Base-by-base conservation (phyloP, 495 filamentous ascomycete species). In the Penicillium ochrochloron region DNA sequence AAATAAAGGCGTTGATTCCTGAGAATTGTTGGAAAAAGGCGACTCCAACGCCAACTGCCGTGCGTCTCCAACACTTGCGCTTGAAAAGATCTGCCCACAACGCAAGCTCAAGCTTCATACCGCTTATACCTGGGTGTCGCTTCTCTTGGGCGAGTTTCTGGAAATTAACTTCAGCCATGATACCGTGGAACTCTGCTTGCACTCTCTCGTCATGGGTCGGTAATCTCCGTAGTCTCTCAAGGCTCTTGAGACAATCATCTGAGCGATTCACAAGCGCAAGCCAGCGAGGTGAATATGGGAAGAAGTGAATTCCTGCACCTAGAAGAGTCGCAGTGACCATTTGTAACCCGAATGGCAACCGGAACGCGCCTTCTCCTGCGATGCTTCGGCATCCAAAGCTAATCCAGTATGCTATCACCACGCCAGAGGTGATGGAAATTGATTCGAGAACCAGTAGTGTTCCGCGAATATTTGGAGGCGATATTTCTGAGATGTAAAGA, bases 251-350 rank as follows among this genome's bases (percentile, higher is more conserved):
- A 0, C 87, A 88, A 70, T 91, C 88, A 0, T 79, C 79, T 65
- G 89, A 86, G 41, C 88, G 87, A 35, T 80, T 76, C 64, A 89
- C 86, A 63, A 90, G 84, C 21, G 87, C 74, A 2, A 92, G 78
- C 88, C 88, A 89, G 67, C 89, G 83, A 1, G 90, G 90, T 2
- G 88, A 90, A 78, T 89, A 91, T 3, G 89, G 90, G n/a, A 66
- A 27, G 86, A 92, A 80, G 70, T 89, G 89, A 75, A 90, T 89
- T 46, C 88, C 89, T 31, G 76, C 65, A 23, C 84, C 82, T 6
- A 90, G 76, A 37, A 88, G 23, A 23, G 59, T 46, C 5, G 86
- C 85, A 0, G 88, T 84, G 19, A 81, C 70, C 33, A 86, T 74
- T 62, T 90, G 86, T 7, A 88, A 71, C 63, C 81, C 80, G 55